These are phyloP conservation scores for Fragaria iinumae DNA, from an alignment of 306 rosid species.

Conservation along the genomic window DNA sequence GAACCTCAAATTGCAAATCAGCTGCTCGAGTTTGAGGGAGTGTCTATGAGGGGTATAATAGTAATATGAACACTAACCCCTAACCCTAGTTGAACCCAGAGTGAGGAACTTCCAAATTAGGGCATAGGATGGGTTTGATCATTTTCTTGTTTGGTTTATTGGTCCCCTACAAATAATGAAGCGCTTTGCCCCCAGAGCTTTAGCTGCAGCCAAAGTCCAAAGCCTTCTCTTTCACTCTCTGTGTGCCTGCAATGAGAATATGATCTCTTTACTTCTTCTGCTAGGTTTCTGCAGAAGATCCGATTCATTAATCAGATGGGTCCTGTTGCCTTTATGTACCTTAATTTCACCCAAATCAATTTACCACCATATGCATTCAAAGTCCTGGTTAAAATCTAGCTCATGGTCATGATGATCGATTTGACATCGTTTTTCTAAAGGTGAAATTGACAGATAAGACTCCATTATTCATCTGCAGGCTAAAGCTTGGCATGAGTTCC, in stretches of 20 bases:
- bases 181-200: not conserved
- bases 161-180: constrained; percentile 7
- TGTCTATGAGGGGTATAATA: not conserved
- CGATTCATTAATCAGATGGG: not conserved
- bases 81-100: constrained; percentile 1
- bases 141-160: not conserved
- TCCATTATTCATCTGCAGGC: constrained; percentile 1
- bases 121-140: not conserved
- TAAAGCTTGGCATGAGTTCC: not conserved
- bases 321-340: not conserved
- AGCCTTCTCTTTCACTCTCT: not conserved
- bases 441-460: not conserved
- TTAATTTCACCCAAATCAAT: not conserved
- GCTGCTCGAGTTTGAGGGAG: not conserved
- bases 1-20: not conserved
- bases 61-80: not conserved
- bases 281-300: constrained; percentile 5
- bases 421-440: not conserved
- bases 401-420: constrained; percentile 3
- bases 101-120: not conserved
- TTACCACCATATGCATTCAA: not conserved
- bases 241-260: not conserved
- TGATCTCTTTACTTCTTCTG: not conserved
- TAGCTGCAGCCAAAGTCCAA: not conserved
- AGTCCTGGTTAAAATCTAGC: not conserved